Evolutionary conservation across 441 rosid genomes (phyloP).

Genomic region (Erodium moschatum): DNA sequence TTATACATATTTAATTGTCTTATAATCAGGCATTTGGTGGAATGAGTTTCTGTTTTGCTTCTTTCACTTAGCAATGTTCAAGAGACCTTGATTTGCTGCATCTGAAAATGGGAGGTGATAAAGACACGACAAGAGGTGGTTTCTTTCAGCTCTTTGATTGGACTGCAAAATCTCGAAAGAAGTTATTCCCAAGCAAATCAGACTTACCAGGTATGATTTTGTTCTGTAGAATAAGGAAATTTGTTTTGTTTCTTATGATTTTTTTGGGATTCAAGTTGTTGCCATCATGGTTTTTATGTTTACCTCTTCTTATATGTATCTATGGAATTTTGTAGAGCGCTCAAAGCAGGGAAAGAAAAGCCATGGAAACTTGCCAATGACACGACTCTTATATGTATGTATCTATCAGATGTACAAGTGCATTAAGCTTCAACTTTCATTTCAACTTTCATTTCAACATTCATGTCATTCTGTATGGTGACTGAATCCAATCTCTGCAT

Average conservation of each 20-base stretch:
- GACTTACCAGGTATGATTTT: slow-evolving; percentile 50
- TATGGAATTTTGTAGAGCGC: slow-evolving; percentile 28
- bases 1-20: too few relatives aligned
- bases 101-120: slow-evolving; percentile 52
- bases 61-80: slow-evolving; percentile 16
- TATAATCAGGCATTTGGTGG: slow-evolving; percentile 21
- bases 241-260: not conserved
- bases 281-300: slow-evolving; percentile 14
- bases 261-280: not conserved
- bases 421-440: not conserved
- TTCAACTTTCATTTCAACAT: not conserved
- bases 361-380: slow-evolving; percentile 58
- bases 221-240: not conserved
- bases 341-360: slow-evolving; percentile 59
- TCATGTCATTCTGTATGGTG: not conserved
- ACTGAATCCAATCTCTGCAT: slow-evolving; percentile 14
- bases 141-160: slow-evolving; percentile 89
- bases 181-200: slow-evolving; percentile 72
- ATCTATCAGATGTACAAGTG: not conserved
- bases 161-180: slow-evolving; percentile 91
- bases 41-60: slow-evolving; percentile 14
- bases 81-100: slow-evolving; percentile 13
- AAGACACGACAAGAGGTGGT: slow-evolving; percentile 56
- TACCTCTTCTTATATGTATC: slow-evolving; percentile 1
- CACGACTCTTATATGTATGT: slow-evolving; percentile 23